Evolutionary conservation across 257 asterid genomes (phyloP).

Genomic region (Handroanthus guayacan): DNA sequence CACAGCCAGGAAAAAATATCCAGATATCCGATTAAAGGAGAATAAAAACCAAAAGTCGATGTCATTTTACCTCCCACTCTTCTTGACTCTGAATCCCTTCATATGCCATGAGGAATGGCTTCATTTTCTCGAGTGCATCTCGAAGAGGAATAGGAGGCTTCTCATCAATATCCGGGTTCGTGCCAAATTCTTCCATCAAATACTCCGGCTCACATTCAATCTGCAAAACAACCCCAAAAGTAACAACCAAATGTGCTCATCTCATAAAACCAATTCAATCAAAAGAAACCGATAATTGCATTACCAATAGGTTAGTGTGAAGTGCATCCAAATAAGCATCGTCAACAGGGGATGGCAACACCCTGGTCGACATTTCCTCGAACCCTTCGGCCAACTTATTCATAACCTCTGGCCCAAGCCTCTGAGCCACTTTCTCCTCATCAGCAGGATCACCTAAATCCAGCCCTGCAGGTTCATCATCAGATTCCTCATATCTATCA

Average conservation of each 20-base stretch:
- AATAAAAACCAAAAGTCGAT: not conserved
- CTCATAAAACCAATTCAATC: constrained; percentile 19
- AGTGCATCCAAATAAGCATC: constrained; percentile 73
- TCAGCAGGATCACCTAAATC: constrained; percentile 61
- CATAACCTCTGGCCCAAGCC: constrained; percentile 75
- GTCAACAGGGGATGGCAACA: constrained; percentile 68
- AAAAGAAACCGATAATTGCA: constrained; percentile 6
- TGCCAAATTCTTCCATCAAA: constrained; percentile 78
- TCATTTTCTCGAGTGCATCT: constrained; percentile 88
- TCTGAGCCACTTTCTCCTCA: constrained; percentile 67
- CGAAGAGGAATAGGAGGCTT: constrained; percentile 79
- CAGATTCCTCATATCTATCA: constrained; percentile 44
- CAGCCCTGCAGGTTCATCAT: constrained; percentile 51
- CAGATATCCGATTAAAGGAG: not conserved
- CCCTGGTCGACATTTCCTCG: constrained; percentile 64
- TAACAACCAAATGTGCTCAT: constrained; percentile 25
- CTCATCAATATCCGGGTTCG: constrained; percentile 92
- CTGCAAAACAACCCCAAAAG: constrained; percentile 47
- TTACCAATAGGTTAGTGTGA: constrained; percentile 76
- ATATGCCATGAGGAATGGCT: constrained; percentile 84
- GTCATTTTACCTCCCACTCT: constrained; percentile 90
- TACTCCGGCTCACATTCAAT: constrained; percentile 93
- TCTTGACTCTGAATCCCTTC: constrained; percentile 81
- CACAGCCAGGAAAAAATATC: not conserved
- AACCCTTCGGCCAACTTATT: constrained; percentile 62